phyloP scores from a whole-genome alignment of 495 filamentous ascomycete species.

The Articulospora tetracladia region DNA sequence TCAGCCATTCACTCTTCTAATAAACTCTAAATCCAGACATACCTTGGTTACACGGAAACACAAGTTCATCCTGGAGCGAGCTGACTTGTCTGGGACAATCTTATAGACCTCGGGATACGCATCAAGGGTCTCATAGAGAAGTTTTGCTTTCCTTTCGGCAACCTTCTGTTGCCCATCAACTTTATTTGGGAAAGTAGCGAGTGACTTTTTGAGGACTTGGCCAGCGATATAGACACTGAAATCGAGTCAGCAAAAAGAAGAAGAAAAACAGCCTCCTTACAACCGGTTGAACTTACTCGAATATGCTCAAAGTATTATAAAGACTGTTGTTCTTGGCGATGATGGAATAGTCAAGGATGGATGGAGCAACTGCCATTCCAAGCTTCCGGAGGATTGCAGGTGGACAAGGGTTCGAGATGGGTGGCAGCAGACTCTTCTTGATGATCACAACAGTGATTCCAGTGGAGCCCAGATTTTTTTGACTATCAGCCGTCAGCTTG shows the following conservation, averaged over 20 bases:
- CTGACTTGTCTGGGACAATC: slow-evolving; percentile 66
- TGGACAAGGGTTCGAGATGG: slow-evolving; percentile 49
- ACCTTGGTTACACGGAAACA: slow-evolving; percentile 66
- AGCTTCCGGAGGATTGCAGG: slow-evolving; percentile 67
- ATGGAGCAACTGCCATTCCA: slow-evolving; percentile 70
- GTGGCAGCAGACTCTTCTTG: slow-evolving; percentile 70
- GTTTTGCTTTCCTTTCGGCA: slow-evolving; percentile 64
- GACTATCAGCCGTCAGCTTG: background rate
- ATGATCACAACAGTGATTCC: slow-evolving; percentile 83
- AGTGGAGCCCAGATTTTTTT: slow-evolving; percentile 78
- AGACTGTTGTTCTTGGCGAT: slow-evolving; percentile 85
- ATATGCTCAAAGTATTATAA: slow-evolving; percentile 94
- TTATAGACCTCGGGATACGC: slow-evolving; percentile 44
- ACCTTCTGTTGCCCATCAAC: slow-evolving; percentile 67
- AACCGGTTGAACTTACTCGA: slow-evolving; percentile 41
- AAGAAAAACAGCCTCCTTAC: too few relatives aligned
- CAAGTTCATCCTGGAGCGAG: slow-evolving; percentile 83
- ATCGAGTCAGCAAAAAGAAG: slow-evolving; percentile 7
- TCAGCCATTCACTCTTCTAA: slow-evolving; percentile 1
- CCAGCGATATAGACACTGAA: slow-evolving; percentile 74
- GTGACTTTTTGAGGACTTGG: slow-evolving; percentile 69
- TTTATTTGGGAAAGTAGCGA: slow-evolving; percentile 56
- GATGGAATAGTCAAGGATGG: slow-evolving; percentile 75
- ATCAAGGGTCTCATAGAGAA: slow-evolving; percentile 74
- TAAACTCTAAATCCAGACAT: slow-evolving; percentile 29